A percentile compares a stretch with the other conserved stretches of the same genome.
These are phyloP conservation scores for Gynostemma pentaphyllum DNA, from an alignment of 306 rosid genomes.

Conservation along the genomic window DNA sequence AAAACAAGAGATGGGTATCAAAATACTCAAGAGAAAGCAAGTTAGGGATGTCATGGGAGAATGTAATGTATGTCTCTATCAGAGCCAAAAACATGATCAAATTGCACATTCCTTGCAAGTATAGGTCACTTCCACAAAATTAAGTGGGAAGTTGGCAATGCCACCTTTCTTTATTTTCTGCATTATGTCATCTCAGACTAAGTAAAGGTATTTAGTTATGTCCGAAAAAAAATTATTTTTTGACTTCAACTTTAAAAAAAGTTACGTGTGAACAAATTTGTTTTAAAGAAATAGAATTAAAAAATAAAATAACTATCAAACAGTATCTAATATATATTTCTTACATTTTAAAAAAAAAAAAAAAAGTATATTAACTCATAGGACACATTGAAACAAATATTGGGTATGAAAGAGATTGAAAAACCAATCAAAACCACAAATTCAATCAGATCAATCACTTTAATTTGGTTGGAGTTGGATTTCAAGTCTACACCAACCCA, in stretches of 20 bases:
- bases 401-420: not conserved
- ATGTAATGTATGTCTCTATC: not conserved
- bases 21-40: too few relatives aligned
- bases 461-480: not conserved
- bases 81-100: not conserved
- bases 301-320: too few relatives aligned
- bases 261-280: too few relatives aligned
- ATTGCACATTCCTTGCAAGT: not conserved
- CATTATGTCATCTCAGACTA: not conserved
- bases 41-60: not conserved
- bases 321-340: too few relatives aligned
- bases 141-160: not conserved
- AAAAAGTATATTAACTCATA: too few relatives aligned
- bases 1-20: too few relatives aligned
- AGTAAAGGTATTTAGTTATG: too few relatives aligned
- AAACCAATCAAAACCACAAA: not conserved
- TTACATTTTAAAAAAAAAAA: too few relatives aligned
- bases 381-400: not conserved
- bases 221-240: too few relatives aligned
- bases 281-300: too few relatives aligned
- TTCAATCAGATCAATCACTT: slow-evolving; percentile 8
- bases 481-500: not conserved
- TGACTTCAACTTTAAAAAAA: too few relatives aligned
- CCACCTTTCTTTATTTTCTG: not conserved
- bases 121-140: slow-evolving; percentile 4